Conservation (phyloP, 177 flowering plant genomes). For the Vitis hybrid region DNA sequence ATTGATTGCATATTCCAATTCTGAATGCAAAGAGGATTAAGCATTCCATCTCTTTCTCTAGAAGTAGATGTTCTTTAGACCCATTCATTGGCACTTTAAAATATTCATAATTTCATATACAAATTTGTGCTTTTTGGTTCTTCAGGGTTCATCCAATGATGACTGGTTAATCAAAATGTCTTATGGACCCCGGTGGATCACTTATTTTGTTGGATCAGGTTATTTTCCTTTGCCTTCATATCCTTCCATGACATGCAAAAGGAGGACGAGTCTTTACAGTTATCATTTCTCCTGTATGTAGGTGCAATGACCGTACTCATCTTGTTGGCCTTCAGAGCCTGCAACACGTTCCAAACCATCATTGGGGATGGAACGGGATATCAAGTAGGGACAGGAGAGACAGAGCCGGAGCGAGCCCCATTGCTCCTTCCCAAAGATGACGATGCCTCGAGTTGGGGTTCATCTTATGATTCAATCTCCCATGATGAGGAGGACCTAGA, state of each 20-base stretch:
- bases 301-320: conserved; percentile 53
- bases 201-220: conserved; percentile 64
- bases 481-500: conserved; percentile 60
- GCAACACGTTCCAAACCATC: conserved; percentile 24
- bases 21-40: background rate
- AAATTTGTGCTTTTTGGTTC: conserved; percentile 2
- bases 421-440: conserved; percentile 65
- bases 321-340: conserved; percentile 38
- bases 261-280: background rate
- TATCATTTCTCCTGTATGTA: conserved; percentile 24
- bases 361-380: conserved; percentile 18
- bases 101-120: background rate
- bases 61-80: too few relatives aligned
- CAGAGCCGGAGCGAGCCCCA: conserved; percentile 51
- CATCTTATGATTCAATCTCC: conserved; percentile 69
- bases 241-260: background rate
- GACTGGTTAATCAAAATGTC: conserved; percentile 52
- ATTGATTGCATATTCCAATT: background rate
- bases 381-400: conserved; percentile 19
- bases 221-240: conserved; percentile 2
- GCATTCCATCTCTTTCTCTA: background rate
- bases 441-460: conserved; percentile 62
- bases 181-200: conserved; percentile 61
- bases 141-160: conserved; percentile 37
- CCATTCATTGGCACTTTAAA: background rate